phyloP scores from a whole-genome alignment of 2,329 filamentous ascomycete species.

The Ceratocystis alfenasii region DNA sequence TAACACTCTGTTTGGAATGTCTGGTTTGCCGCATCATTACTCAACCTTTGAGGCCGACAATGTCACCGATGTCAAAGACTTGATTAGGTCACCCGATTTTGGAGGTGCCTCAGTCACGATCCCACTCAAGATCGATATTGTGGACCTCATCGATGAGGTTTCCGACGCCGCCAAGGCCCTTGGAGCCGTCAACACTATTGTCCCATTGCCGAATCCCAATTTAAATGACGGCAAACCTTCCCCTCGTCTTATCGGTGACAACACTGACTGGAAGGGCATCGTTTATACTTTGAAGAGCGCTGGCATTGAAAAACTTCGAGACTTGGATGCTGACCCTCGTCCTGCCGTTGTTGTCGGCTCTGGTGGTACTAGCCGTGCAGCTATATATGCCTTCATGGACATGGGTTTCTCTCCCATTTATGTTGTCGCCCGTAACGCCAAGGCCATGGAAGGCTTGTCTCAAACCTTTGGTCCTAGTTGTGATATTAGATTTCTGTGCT shows the following conservation, averaged over 20 bases:
- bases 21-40: constrained; percentile 79
- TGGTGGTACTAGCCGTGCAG: constrained; percentile 83
- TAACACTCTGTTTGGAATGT: constrained; percentile 65
- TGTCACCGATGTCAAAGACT: constrained; percentile 45
- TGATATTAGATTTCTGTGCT: constrained; percentile 51
- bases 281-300: constrained; percentile 60
- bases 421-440: constrained; percentile 62
- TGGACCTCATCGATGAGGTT: constrained; percentile 66
- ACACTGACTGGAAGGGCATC: constrained; percentile 96
- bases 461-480: constrained; percentile 62
- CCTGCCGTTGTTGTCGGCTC: constrained; percentile 77
- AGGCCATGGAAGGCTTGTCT: constrained; percentile 56
- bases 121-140: constrained; percentile 81
- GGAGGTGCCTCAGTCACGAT: constrained; percentile 94
- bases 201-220: constrained; percentile 39
- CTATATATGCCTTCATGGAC: constrained; percentile 73
- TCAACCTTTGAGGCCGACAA: constrained; percentile 59
- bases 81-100: constrained; percentile 62
- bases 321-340: constrained; percentile 11
- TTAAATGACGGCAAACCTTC: constrained; percentile 28
- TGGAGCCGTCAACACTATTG: constrained; percentile 88
- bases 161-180: constrained; percentile 69
- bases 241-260: constrained; percentile 56
- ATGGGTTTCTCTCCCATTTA: constrained; percentile 82
- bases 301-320: constrained; percentile 41